A percentile compares a stretch with the other conserved stretches of the same genome.
phyloP scores from a whole-genome alignment of 2,329 filamentous ascomycete species.

The Alternaria sp. region DNA sequence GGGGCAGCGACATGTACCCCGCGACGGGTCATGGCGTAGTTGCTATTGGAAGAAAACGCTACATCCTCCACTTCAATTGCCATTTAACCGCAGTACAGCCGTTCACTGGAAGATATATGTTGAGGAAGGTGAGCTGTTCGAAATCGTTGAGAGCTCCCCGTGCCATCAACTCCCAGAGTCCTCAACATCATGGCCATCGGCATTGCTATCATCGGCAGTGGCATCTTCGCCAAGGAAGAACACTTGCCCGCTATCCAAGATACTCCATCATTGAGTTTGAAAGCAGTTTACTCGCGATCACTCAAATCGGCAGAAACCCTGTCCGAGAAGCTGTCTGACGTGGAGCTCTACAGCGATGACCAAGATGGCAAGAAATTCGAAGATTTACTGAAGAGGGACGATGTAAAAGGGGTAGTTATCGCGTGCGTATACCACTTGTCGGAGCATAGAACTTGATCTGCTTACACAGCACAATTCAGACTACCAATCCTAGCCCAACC shows the following conservation, averaged over 20 bases:
- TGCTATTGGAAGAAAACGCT: slow-evolving; percentile 17
- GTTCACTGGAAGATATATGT: slow-evolving; percentile 4
- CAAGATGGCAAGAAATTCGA: slow-evolving; percentile 57
- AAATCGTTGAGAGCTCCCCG: background rate
- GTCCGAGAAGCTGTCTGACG: slow-evolving; percentile 47
- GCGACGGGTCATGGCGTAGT: slow-evolving; percentile 8
- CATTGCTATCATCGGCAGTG: slow-evolving; percentile 69
- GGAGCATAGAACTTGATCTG: background rate
- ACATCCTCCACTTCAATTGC: slow-evolving; percentile 13
- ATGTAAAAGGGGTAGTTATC: slow-evolving; percentile 65
- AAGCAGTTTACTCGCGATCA: slow-evolving; percentile 72
- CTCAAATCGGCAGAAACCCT: slow-evolving; percentile 62
- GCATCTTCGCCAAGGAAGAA: slow-evolving; percentile 68
- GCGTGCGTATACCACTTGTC: slow-evolving; percentile 49
- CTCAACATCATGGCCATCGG: slow-evolving; percentile 50
- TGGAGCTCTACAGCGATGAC: slow-evolving; percentile 68
- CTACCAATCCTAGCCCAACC: slow-evolving; percentile 71
- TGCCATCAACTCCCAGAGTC: background rate
- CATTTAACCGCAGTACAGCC: slow-evolving; percentile 30
- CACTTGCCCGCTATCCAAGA: slow-evolving; percentile 70
- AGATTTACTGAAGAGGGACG: slow-evolving; percentile 62
- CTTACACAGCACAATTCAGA: slow-evolving; percentile 35
- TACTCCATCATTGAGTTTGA: slow-evolving; percentile 62
- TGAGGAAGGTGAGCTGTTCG: background rate
- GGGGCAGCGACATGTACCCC: slow-evolving; percentile 24